Conservation (phyloP, 257 asterid genomes). For the Solanum gandarillasii region DNA sequence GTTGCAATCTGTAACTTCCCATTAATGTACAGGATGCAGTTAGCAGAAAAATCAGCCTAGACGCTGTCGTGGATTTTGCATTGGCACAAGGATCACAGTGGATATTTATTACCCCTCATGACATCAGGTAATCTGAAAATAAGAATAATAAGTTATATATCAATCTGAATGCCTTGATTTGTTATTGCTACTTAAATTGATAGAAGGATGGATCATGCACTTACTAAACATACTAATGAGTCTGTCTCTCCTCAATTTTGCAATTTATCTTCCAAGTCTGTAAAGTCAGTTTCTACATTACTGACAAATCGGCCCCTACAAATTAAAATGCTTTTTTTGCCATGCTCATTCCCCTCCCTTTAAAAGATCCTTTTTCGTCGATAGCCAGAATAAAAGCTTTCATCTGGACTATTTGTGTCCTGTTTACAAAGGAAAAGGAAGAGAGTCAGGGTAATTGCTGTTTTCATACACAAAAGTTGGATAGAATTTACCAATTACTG, state of each 20-base stretch:
- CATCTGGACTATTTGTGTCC: not conserved
- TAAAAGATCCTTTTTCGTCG: not conserved
- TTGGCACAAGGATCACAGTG: constrained; percentile 89
- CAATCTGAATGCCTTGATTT: not conserved
- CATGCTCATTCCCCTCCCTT: not conserved
- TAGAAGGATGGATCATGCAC: not conserved
- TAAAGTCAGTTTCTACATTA: not conserved
- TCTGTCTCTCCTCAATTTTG: not conserved
- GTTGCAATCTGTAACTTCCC: not conserved
- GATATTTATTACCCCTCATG: constrained; percentile 97
- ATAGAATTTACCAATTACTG: not conserved
- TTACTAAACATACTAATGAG: not conserved
- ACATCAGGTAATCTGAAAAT: constrained; percentile 52
- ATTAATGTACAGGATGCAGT: constrained; percentile 68
- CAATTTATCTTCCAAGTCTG: too few species aligned
- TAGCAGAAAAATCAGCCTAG: constrained; percentile 94
- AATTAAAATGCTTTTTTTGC: not conserved
- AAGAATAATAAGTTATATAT: not conserved
- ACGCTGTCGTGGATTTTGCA: constrained; percentile 83
- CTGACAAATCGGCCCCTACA: not conserved
- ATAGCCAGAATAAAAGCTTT: not conserved
- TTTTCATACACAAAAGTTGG: not conserved
- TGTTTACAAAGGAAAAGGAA: not conserved
- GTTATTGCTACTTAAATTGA: not conserved
- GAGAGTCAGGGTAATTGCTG: not conserved